Evolutionary conservation across 768 basidiomycete species (phyloP).

Genomic region (Trametes gibbosa): DNA sequence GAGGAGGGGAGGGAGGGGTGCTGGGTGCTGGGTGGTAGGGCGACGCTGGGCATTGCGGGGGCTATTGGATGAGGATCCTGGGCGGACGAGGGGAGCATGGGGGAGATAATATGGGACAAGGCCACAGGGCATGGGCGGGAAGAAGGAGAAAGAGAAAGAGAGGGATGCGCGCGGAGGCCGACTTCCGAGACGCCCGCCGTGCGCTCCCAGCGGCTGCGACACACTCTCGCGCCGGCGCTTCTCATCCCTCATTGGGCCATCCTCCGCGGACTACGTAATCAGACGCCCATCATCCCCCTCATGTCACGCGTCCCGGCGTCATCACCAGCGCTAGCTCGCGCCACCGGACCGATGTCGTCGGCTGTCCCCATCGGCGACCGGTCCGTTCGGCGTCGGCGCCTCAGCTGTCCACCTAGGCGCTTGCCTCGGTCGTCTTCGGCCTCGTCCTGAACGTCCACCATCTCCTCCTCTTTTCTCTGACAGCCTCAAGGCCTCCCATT

Average conservation of each 20-base stretch:
- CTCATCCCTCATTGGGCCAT: neutral
- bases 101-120: neutral
- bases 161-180: neutral
- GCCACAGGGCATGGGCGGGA: neutral
- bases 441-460: neutral
- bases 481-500: neutral
- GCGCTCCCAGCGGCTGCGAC: neutral
- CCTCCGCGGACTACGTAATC: conserved; percentile 3
- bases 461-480: neutral
- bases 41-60: conserved; percentile 7
- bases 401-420: neutral
- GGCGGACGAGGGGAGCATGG: conserved; percentile 13
- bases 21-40: conserved; percentile 15
- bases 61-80: conserved; percentile 12
- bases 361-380: neutral
- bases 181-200: conserved; percentile 9
- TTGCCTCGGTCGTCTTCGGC: neutral
- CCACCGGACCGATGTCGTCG: conserved; percentile 5
- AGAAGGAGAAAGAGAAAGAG: conserved; percentile 2
- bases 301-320: conserved; percentile 11
- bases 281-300: conserved; percentile 1
- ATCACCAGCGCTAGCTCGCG: conserved; percentile 1
- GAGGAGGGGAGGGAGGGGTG: conserved; percentile 26
- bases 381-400: neutral
- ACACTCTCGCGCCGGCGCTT: neutral